phyloP scores from a whole-genome alignment of 768 basidiomycete genomes.

The Holtermanniella nyarrowii region DNA sequence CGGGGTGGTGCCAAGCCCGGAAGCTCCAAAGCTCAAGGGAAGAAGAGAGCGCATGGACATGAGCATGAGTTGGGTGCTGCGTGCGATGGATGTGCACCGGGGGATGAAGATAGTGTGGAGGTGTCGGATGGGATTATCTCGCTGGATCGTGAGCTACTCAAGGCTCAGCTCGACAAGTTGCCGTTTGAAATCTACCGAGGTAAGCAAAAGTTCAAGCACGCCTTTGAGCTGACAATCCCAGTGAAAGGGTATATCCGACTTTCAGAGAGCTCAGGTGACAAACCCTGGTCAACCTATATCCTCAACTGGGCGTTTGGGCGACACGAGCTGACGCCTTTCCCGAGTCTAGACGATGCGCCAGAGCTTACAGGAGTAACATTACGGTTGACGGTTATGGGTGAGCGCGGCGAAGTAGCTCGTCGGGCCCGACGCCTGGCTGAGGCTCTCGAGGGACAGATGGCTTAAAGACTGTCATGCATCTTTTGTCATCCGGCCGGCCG shows the following conservation, averaged over 20 bases:
- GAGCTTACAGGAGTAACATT: conserved; percentile 42
- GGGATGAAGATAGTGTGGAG: conserved; percentile 1
- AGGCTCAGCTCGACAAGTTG: conserved; percentile 25
- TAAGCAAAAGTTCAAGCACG: conserved; percentile 5
- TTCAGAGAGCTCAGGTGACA: conserved; percentile 8
- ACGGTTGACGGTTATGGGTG: conserved; percentile 81
- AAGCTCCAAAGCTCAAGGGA: conserved; percentile 12
- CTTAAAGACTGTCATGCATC: too few relatives aligned
- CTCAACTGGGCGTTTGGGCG: conserved; percentile 93
- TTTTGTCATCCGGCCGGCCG: too few relatives aligned
- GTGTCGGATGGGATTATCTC: conserved; percentile 7
- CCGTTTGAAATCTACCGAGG: conserved; percentile 40
- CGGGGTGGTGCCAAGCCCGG: conserved; percentile 41
- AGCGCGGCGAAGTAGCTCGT: conserved; percentile 63
- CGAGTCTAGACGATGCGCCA: conserved; percentile 27
- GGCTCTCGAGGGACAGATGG: conserved; percentile 20
- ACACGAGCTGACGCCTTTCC: conserved; percentile 52
- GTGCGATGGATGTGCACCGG: conserved; percentile 1
- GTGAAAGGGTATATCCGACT: conserved; percentile 78
- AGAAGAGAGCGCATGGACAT: conserved; percentile 6
- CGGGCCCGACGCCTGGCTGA: conserved; percentile 51
- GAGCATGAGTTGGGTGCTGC: conserved; percentile 13
- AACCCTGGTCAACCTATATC: conserved; percentile 35
- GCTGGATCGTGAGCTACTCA: conserved; percentile 18
- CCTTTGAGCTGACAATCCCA: conserved; percentile 28